A percentile compares a stretch with the other conserved stretches of the same genome.
Evolutionary conservation across 768 basidiomycete species (phyloP).

Genomic region (Boletus reticuloceps): DNA sequence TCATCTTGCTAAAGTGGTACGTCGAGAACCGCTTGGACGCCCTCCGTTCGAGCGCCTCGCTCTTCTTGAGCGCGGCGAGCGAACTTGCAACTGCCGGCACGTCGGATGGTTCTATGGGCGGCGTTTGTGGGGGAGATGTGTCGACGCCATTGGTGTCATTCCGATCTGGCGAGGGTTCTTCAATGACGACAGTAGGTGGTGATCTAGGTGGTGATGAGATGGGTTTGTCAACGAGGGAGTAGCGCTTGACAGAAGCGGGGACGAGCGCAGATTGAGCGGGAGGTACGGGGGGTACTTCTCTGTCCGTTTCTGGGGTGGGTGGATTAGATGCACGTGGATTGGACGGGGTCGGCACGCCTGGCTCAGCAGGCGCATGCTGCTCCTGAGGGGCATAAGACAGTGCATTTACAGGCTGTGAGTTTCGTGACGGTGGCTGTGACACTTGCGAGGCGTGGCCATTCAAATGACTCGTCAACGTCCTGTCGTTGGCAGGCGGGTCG

Average conservation of each 20-base stretch:
- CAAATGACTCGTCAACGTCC: background rate
- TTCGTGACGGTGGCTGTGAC: slow-evolving; percentile 15
- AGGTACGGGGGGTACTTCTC: slow-evolving; percentile 27
- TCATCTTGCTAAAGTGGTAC: slow-evolving; percentile 94
- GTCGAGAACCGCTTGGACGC: slow-evolving; percentile 96
- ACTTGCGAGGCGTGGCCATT: slow-evolving; percentile 15
- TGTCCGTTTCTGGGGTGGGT: slow-evolving; percentile 20
- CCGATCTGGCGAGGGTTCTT: slow-evolving; percentile 24
- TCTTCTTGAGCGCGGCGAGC: slow-evolving; percentile 84
- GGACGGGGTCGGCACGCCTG: background rate
- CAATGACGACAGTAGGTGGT: slow-evolving; percentile 49
- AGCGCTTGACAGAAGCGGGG: slow-evolving; percentile 72
- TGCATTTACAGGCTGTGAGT: slow-evolving; percentile 9
- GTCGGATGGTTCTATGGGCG: slow-evolving; percentile 39
- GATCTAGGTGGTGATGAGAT: slow-evolving; percentile 38
- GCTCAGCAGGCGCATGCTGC: slow-evolving; percentile 12
- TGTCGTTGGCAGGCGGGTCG: slow-evolving; percentile 19
- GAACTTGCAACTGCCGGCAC: slow-evolving; percentile 72
- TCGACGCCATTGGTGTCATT: slow-evolving; percentile 29
- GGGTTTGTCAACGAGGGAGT: slow-evolving; percentile 76
- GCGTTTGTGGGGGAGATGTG: slow-evolving; percentile 33
- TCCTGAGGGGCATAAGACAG: slow-evolving; percentile 1
- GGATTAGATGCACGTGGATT: slow-evolving; percentile 12
- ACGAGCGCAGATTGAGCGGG: slow-evolving; percentile 33
- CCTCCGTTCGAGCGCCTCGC: slow-evolving; percentile 81